These are phyloP conservation scores for Neofusicoccum umdonicola DNA, from an alignment of 2,329 filamentous ascomycete genomes.

Conservation along the genomic window DNA sequence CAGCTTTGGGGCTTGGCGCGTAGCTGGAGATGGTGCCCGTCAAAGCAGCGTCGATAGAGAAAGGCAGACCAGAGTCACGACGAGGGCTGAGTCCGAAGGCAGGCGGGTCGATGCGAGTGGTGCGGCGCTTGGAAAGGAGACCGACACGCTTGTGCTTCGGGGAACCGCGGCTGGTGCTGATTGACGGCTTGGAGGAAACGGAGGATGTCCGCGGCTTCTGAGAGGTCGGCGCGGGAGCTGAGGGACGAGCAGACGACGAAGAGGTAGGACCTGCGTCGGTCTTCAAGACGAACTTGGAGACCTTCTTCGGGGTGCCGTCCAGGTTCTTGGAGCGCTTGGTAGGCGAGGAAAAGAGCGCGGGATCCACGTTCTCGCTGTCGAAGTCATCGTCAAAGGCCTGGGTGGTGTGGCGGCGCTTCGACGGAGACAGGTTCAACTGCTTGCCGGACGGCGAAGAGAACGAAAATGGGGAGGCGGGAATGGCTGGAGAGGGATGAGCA, in stretches of 20 bases:
- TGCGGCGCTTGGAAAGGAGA: conserved; percentile 67
- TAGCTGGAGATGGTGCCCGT: conserved; percentile 70
- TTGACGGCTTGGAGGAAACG: conserved; percentile 42
- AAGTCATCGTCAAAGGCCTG: conserved; percentile 44
- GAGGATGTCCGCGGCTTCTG: conserved; percentile 40
- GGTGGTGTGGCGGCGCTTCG: conserved; percentile 48
- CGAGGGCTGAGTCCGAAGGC: conserved; percentile 50
- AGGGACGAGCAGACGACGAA: conserved; percentile 24
- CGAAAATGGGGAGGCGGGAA: conserved; percentile 28
- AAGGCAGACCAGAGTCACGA: conserved; percentile 57
- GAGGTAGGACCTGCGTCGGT: conserved; percentile 25
- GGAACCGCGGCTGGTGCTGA: conserved; percentile 64
- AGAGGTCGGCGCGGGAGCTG: conserved; percentile 24
- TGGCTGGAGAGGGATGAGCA: conserved; percentile 25
- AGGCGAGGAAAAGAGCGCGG: conserved; percentile 49
- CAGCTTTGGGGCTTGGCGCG: conserved; percentile 29
- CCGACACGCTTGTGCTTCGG: conserved; percentile 70
- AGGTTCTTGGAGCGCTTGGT: conserved; percentile 53
- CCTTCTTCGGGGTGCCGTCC: conserved; percentile 38
- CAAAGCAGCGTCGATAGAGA: conserved; percentile 81
- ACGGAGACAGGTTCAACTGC: conserved; percentile 29
- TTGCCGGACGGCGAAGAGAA: conserved; percentile 30
- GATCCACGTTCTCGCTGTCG: conserved; percentile 61
- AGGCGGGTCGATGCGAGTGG: conserved; percentile 69
- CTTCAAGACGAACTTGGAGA: conserved; percentile 39